Evolutionary conservation across 768 basidiomycete species (phyloP), one percentile per base, ranked within the genome.

Genomic region (Astraeus odoratus): DNA sequence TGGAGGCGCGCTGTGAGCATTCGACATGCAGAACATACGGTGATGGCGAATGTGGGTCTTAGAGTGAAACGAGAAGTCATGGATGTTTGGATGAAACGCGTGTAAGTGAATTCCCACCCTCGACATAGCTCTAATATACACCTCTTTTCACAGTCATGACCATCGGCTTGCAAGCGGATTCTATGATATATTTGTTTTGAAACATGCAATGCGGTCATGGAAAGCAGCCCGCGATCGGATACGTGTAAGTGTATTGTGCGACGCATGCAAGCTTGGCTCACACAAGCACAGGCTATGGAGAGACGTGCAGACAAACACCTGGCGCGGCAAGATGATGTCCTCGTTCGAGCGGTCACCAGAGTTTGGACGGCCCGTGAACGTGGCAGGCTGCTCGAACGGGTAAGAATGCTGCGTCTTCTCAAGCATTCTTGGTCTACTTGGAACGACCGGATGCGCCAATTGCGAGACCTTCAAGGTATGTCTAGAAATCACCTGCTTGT

Each of bases 321-420:
- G 10, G 66, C 67, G 37, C 70, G 79, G 35, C 80, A 78, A 55
- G 77, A 86, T 44, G 69, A 68, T 43, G 66, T 80, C 12, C 68
- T 84, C 18, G 47, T 85, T 24, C 73, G 74, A 36, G 83, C 79
- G 23, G 66, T 82, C 37, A 62, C 72, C 53, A 69, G 78, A 38
- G 74, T 85, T 3, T 83, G 84, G 83, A 81, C 75, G 52, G 80
- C 84, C 18, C 75, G 74, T 30, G 82, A 83, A 53, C 75, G 80
- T 8, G 81, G 80, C 24, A 67, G 62, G 40, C 67, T 80, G 23
- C 67, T 86, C 9, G 76, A 76, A 46, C 71, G 74, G 37, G 75
- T 80, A 27, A 73, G 68, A 42, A 59, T 65, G 4, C 49, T 68
- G 16, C 70, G 77, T 26, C 52, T 80, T 7, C 42, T 76, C 36